These are phyloP conservation scores for Didymella sp. DNA, from an alignment of 2,329 filamentous ascomycete genomes.

Conservation along the genomic window DNA sequence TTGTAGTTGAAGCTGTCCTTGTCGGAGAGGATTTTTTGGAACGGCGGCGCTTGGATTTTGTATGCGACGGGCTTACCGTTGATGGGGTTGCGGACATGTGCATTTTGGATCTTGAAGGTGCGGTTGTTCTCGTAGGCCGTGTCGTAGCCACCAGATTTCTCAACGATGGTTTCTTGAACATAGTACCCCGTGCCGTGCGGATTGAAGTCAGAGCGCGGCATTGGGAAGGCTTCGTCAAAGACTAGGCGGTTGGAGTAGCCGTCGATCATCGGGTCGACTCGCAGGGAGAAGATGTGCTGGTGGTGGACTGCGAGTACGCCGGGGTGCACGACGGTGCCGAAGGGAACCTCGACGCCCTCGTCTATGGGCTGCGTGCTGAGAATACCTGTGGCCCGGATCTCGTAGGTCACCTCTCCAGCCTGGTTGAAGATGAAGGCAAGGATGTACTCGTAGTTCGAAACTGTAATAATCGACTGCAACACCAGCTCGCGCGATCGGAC, in stretches of 20 bases:
- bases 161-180: conserved; percentile 56
- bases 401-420: conserved; percentile 70
- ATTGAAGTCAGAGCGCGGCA: conserved; percentile 64
- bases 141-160: conserved; percentile 60
- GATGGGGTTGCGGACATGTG: conserved; percentile 54
- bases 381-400: conserved; percentile 73
- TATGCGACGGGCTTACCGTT: conserved; percentile 58
- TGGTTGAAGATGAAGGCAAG: conserved; percentile 76
- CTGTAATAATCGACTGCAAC: conserved; percentile 73
- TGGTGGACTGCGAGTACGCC: conserved; percentile 74
- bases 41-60: conserved; percentile 58
- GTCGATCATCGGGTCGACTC: conserved; percentile 58
- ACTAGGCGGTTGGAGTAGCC: conserved; percentile 55
- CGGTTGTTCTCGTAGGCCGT: conserved; percentile 55
- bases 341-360: conserved; percentile 67
- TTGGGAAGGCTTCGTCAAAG: conserved; percentile 64
- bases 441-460: conserved; percentile 77
- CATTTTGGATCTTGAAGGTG: conserved; percentile 59
- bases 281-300: conserved; percentile 74
- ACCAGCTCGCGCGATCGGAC: conserved; percentile 70
- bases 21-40: conserved; percentile 61
- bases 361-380: conserved; percentile 72
- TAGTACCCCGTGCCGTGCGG: conserved; percentile 62
- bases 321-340: conserved; percentile 72
- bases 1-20: conserved; percentile 63